Percentiles rank a stretch among this genome's conserved stretches.
These are phyloP conservation scores for Colletotrichum coccodes DNA, from an alignment of 2,329 filamentous ascomycete genomes.

Conservation along the genomic window DNA sequence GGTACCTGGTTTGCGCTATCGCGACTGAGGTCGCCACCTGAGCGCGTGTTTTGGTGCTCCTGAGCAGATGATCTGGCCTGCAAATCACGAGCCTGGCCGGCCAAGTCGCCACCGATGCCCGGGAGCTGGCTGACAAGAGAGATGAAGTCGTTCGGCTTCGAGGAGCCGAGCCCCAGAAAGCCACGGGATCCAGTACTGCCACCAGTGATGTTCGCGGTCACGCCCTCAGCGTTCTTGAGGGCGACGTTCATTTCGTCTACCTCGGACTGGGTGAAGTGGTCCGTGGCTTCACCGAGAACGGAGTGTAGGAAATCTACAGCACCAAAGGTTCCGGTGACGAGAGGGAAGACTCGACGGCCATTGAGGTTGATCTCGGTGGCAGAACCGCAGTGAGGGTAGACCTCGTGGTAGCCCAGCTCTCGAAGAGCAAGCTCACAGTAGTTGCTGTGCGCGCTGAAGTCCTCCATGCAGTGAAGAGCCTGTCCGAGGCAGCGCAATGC, in stretches of 20 bases:
- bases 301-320: constrained; percentile 88
- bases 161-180: constrained; percentile 48
- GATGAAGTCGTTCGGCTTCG: constrained; percentile 69
- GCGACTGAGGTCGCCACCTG: constrained; percentile 46
- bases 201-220: constrained; percentile 41
- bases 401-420: constrained; percentile 74
- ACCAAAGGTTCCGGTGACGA: constrained; percentile 82
- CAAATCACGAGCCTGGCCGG: constrained; percentile 72
- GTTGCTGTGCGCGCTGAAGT: constrained; percentile 85
- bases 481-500: constrained; percentile 81
- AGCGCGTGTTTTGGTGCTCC: constrained; percentile 56
- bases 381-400: constrained; percentile 80
- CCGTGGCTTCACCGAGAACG: constrained; percentile 77
- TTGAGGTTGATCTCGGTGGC: constrained; percentile 72
- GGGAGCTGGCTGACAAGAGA: constrained; percentile 82
- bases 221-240: constrained; percentile 73
- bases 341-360: constrained; percentile 75
- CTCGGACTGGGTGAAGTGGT: constrained; percentile 87
- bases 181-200: constrained; percentile 51
- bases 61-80: constrained; percentile 71
- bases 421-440: constrained; percentile 82
- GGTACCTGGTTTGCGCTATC: constrained; percentile 71
- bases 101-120: constrained; percentile 72
- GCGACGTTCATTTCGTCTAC: constrained; percentile 83
- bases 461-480: constrained; percentile 80